Evolutionary conservation across 345 rosid species (phyloP).

Genomic region (Jatropha curcas): DNA sequence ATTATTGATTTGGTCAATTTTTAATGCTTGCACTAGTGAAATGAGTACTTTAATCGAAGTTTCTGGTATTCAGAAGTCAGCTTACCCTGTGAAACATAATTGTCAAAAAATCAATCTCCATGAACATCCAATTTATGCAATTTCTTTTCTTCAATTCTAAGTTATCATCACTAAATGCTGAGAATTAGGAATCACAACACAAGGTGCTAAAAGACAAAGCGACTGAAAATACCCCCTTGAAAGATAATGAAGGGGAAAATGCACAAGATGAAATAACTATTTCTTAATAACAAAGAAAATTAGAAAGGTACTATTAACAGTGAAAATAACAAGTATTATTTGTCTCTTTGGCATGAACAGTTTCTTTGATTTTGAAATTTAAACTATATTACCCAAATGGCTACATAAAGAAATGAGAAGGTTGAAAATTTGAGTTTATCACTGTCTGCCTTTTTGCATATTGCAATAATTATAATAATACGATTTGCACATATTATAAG

Average conservation of each 20-base stretch:
- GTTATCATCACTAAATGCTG: neutral
- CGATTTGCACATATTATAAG: neutral
- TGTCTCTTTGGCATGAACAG: neutral
- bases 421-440: neutral
- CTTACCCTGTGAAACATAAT: slow-evolving; percentile 13
- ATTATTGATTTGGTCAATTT: slow-evolving; percentile 27
- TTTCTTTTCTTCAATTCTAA: neutral
- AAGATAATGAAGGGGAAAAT: neutral
- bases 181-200: neutral
- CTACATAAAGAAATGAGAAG: neutral
- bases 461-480: neutral
- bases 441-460: neutral
- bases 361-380: neutral
- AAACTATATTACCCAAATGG: neutral
- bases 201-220: neutral
- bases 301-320: neutral
- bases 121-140: neutral
- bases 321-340: neutral
- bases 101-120: slow-evolving; percentile 6
- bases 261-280: neutral
- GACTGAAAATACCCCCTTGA: neutral
- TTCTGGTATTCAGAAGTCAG: slow-evolving; percentile 3
- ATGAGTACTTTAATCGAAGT: neutral
- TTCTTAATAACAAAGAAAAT: neutral
- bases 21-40: slow-evolving; percentile 15